Evolutionary conservation across 2,329 filamentous ascomycete genomes (phyloP).

Genomic region (Plectosphaerella cucumerina): DNA sequence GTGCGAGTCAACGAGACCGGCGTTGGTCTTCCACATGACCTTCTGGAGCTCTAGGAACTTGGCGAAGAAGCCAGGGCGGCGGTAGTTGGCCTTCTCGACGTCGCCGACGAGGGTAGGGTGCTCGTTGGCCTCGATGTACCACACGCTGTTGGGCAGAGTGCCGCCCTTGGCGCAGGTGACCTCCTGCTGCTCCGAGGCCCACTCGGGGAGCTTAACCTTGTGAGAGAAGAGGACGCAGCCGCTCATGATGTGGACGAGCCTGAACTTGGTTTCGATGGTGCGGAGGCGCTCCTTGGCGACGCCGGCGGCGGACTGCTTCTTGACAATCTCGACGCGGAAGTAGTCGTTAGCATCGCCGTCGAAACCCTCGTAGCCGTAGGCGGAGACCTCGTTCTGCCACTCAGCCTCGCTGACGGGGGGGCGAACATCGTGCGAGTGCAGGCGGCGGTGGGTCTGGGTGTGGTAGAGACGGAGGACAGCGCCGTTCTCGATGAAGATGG

Average conservation of each 20-base stretch:
- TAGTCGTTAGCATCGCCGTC: conserved; percentile 94
- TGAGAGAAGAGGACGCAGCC: conserved; percentile 95
- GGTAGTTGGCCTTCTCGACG: conserved; percentile 94
- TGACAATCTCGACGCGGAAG: conserved; percentile 93
- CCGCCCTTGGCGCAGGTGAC: conserved; percentile 94
- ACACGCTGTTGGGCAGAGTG: conserved; percentile 91
- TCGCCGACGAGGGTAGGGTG: conserved; percentile 68
- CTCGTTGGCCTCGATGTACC: conserved; percentile 91
- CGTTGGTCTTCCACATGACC: conserved; percentile 99
- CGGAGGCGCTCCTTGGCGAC: conserved; percentile 80
- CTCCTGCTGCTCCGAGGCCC: conserved; percentile 97
- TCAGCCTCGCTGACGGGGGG: conserved; percentile 81
- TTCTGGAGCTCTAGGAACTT: conserved; percentile 97
- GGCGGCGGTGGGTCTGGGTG: conserved; percentile 73
- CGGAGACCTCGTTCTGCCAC: conserved; percentile 95
- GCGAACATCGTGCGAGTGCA: conserved; percentile 94
- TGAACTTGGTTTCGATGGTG: conserved; percentile 96
- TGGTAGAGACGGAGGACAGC: conserved; percentile 82
- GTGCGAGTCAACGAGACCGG: conserved; percentile 91
- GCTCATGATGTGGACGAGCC: conserved; percentile 92
- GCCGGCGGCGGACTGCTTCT: conserved; percentile 75
- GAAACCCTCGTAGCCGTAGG: conserved; percentile 96
- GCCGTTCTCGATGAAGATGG: conserved; percentile 71
- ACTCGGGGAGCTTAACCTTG: conserved; percentile 97
- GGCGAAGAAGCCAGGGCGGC: conserved; percentile 88